Evolutionary conservation across 352 stramenopile genomes (phyloP), one percentile per base, ranked within the genome.

Genomic region (Pythium graminicola): DNA sequence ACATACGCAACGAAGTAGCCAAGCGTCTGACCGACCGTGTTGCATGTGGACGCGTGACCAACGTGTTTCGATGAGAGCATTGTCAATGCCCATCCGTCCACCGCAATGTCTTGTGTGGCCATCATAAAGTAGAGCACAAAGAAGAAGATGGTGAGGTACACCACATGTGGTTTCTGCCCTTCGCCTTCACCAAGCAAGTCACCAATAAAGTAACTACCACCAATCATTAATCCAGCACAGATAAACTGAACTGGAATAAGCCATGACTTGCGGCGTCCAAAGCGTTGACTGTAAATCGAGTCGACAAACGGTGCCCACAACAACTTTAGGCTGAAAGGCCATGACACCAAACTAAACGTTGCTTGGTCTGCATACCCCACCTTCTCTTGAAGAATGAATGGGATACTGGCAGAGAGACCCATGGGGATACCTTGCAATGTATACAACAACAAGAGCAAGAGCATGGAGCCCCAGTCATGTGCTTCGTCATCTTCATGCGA

Each of bases 41-140:
- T 99, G 71, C 93, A 98, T 23, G 96, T 95, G 1, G 95, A 97
- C 26, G 95, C 95, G 47, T 97, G 95, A 28, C 90, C 95, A 27
- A 98, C 81, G 76, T 99, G 99, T 61, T 98, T 93, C 32, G 85
- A 79, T 32, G 81, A 97, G 29, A 99, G 81, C 97, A 99, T 99
- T 0, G 97, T 99, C 29, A 99, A 81, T n/a, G 97, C 97, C 97
- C 97, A 99, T 16, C 97, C 97, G 65, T 99, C 97, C 7, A 99
- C 96, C 8, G 97, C 97, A 62, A 99, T 99, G 68, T 99, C 97
- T 71, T 99, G 97, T 35, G 97, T 99, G 3, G 97, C 97, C 91
- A 99, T 99, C 55, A 99, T 91, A 63, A 98, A 97, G 73, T 99
- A 99, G 20, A 99, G 72, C 43, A 94, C 73, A 65, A 98, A 98